A percentile compares a stretch with the other conserved stretches of the same genome.
Conservation (phyloP, 202 grass and related monocot species). For the Dendrocalamus latiflorus region DNA sequence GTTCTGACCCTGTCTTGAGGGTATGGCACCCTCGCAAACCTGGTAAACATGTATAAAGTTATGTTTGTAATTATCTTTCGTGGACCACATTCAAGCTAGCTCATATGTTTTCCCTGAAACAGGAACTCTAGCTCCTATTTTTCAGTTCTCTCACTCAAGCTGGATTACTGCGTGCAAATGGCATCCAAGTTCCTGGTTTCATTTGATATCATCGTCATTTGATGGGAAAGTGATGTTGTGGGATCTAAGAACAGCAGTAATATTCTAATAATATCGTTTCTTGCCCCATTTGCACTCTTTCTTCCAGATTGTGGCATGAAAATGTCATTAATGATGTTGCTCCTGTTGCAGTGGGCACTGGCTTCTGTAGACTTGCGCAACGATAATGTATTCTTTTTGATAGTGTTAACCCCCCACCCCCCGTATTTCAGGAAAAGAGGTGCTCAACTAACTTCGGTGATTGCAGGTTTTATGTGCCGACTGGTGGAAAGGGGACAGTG, state of each 20-base stretch:
- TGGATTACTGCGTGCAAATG: conserved; percentile 91
- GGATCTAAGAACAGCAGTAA: conserved; percentile 96
- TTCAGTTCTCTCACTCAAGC: conserved; percentile 89
- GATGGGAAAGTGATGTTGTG: conserved; percentile 98
- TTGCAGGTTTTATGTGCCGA: conserved; percentile 75
- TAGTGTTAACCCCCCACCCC: too few relatives aligned
- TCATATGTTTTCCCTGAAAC: conserved; percentile 26
- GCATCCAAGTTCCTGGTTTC: conserved; percentile 85
- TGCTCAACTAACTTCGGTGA: not conserved
- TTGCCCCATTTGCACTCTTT: not conserved
- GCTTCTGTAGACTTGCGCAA: conserved; percentile 67
- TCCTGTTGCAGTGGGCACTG: conserved; percentile 74
- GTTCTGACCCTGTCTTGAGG: conserved; percentile 80
- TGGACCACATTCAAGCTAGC: not conserved
- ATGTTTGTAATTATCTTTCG: conserved; percentile 1
- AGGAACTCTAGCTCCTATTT: conserved; percentile 84
- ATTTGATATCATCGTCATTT: conserved; percentile 90
- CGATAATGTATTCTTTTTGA: conserved; percentile 77
- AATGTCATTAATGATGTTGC: conserved; percentile 15
- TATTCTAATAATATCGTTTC: conserved; percentile 17
- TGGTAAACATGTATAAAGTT: conserved; percentile 46
- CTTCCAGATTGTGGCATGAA: not conserved
- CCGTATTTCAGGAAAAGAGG: not conserved
- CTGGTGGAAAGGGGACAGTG: conserved; percentile 83
- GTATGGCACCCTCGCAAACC: conserved; percentile 97